Evolutionary conservation across 352 stramenopile species (phyloP).

Genomic region (Phytophthora syringae): DNA sequence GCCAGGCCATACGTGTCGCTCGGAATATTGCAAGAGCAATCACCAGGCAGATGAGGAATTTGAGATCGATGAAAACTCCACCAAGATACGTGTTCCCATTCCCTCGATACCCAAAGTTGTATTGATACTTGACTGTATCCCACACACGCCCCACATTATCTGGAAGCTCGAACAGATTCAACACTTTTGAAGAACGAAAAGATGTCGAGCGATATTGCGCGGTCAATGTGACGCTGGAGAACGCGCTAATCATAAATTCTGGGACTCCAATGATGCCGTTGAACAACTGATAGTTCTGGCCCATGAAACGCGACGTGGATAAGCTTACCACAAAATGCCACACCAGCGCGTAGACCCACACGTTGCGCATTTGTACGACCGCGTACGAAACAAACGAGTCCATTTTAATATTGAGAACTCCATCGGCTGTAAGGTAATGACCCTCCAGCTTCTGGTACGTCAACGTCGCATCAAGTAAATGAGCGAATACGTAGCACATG

Average conservation of each 20-base stretch:
- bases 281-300: not conserved
- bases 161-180: constrained; percentile 13
- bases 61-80: constrained; percentile 36
- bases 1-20: not conserved
- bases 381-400: constrained; percentile 26
- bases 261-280: constrained; percentile 33
- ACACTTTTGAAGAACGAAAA: constrained; percentile 15
- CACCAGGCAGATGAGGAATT: constrained; percentile 30
- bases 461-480: constrained; percentile 43
- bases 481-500: constrained; percentile 43
- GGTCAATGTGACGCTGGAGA: constrained; percentile 36
- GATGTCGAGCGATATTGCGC: constrained; percentile 30
- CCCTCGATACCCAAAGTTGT: constrained; percentile 4
- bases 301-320: constrained; percentile 14
- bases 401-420: constrained; percentile 26
- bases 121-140: not conserved
- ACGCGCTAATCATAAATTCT: constrained; percentile 37
- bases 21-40: not conserved
- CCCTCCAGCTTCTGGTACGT: constrained; percentile 35
- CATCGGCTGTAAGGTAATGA: constrained; percentile 26
- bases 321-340: constrained; percentile 23
- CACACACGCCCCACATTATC: not conserved
- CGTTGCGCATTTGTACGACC: constrained; percentile 46
- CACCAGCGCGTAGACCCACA: constrained; percentile 41
- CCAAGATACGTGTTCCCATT: constrained; percentile 16